Base-by-base conservation (phyloP, 1,284 basidiomycete species). In the Microbotryum lychnidis-dioicae region DNA sequence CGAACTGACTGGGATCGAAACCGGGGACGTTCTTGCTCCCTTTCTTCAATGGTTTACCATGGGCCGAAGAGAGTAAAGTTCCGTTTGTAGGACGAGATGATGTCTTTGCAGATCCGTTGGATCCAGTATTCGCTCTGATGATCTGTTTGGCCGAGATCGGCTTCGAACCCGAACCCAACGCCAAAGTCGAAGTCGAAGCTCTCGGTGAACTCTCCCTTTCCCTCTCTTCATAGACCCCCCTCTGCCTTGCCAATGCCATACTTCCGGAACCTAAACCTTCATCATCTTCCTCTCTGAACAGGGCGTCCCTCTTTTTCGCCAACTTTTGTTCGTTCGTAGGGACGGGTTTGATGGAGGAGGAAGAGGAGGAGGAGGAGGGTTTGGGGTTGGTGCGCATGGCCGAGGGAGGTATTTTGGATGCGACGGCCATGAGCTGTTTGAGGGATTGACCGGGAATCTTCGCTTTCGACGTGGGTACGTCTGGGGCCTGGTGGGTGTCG, bases 261-360 rank as follows among this genome's bases (percentile, higher is more conserved):
- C 60, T 57, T 0, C 67, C 67, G 37, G 56, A 65, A 45, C 62
- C 61, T 29, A 29, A 16, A 14, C 52, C 55, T 14, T 53, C 56
- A 31, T 68, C 67, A 51, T 64, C 56, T 12, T 31, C 25, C 27
- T 60, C 64, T 21, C 52, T 50, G 60, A 68, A 68, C 16, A 68
- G 54, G 4, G 62, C 60, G 21, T 31, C 52, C 4, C 62, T 59
- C 20, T 57, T 50, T 31, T 54, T 54, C 21, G 58, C 54, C 10
- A 48, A 48, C 10, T 62, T 62, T 33, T 68, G 64, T 25, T 62
- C 64, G 8, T 64, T 59, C 2, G 64, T 58, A 12, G 58, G 27
- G 14, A 37, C 54, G 49, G 8, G 52, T 31, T 46, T 54, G 9
- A 31, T 31, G 50, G n/a, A 20, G 5, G 45, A 45, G 4, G n/a